phyloP scores from a whole-genome alignment of 257 asterid species.

The Plectranthus barbatus region DNA sequence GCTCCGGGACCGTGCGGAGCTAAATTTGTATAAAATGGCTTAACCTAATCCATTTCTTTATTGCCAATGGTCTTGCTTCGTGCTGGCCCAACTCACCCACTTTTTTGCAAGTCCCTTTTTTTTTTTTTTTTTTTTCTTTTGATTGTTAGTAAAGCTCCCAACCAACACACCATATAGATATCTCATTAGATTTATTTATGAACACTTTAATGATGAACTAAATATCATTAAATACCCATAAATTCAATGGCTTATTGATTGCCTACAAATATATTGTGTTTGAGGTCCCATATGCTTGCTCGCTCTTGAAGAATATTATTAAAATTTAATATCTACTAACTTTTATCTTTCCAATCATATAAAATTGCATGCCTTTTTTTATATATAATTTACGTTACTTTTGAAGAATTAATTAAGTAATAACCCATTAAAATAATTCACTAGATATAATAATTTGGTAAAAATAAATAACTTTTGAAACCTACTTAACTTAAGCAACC shows the following conservation, averaged over 20 bases:
- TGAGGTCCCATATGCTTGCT: slow-evolving; percentile 1
- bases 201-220: neutral
- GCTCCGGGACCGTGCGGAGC: no score
- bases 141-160: neutral
- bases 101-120: no score
- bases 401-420: neutral
- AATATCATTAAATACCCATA: neutral
- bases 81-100: no score
- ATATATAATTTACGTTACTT: no score
- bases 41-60: no score
- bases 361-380: no score
- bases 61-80: no score
- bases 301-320: neutral
- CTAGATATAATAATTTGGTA: no score
- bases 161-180: neutral
- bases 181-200: neutral
- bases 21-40: no score
- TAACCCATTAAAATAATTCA: neutral
- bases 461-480: slow-evolving; percentile 1
- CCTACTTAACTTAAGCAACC: slow-evolving; percentile 5
- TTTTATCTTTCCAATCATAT: neutral
- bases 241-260: neutral
- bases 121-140: no score
- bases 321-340: no score
- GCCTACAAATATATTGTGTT: neutral